Evolutionary conservation across 1,284 basidiomycete species (phyloP).

Genomic region (Leccinum pachyderme): DNA sequence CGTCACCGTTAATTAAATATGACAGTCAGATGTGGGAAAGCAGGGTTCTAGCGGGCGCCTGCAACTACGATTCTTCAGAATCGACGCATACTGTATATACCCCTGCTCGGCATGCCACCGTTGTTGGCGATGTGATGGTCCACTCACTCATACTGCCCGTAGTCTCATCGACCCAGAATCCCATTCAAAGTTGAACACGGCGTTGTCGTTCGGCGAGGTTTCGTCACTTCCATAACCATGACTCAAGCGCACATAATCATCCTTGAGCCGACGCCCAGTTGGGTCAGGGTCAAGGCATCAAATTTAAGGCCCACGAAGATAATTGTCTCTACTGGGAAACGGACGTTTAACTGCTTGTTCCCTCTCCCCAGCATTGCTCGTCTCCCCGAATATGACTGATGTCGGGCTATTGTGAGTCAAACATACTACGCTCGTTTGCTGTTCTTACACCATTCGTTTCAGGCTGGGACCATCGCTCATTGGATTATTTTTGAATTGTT

Average conservation of each 20-base stretch:
- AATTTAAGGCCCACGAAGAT: neutral
- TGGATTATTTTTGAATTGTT: neutral
- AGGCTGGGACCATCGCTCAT: neutral
- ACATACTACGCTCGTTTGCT: neutral
- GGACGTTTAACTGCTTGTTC: neutral
- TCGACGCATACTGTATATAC: neutral
- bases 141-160: neutral
- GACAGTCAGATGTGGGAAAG: neutral
- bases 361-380: neutral
- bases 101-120: neutral
- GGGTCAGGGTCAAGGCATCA: neutral
- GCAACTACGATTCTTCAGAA: neutral
- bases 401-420: neutral
- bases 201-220: neutral
- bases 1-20: neutral
- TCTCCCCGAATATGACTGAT: neutral
- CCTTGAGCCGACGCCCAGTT: neutral
- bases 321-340: neutral
- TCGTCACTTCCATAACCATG: neutral
- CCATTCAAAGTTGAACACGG: neutral
- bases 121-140: neutral
- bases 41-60: neutral
- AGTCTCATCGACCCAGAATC: neutral
- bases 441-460: neutral
- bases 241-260: neutral